These are phyloP conservation scores for Fusarium sp. DNA, from an alignment of 2,329 filamentous ascomycete species.

Conservation along the genomic window DNA sequence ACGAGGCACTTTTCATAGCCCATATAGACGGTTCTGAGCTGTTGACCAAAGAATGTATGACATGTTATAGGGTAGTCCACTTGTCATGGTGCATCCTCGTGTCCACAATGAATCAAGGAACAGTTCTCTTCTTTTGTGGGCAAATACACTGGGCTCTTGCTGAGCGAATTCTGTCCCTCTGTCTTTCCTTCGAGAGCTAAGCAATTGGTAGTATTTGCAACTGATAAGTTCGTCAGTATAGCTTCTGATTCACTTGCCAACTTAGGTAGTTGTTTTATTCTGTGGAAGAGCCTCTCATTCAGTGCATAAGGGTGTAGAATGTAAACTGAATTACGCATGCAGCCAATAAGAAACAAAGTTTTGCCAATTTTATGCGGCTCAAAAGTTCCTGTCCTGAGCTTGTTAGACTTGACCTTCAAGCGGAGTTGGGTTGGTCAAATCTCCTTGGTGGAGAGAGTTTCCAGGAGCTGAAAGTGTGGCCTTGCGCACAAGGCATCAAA, in stretches of 20 bases:
- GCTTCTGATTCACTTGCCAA: not conserved
- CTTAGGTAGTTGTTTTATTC: not conserved
- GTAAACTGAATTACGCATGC: too few species aligned
- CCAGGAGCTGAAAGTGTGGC: conserved; percentile 11
- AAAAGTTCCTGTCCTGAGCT: not conserved
- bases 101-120: not conserved
- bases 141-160: not conserved
- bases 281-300: not conserved
- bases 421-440: conserved; percentile 9
- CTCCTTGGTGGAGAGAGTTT: conserved; percentile 1
- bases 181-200: not conserved
- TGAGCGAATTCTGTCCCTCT: not conserved
- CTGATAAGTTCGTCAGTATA: not conserved
- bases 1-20: not conserved
- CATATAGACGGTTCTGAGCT: not conserved
- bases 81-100: not conserved
- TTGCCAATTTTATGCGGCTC: not conserved
- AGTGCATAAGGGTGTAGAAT: too few species aligned
- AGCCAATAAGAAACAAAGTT: not conserved
- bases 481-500: conserved; percentile 49
- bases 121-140: not conserved
- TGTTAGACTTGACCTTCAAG: not conserved
- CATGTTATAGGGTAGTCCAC: not conserved
- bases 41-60: not conserved
- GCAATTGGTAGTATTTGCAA: not conserved